phyloP scores from a whole-genome alignment of 352 stramenopile genomes.

The Pythium dissimile region DNA sequence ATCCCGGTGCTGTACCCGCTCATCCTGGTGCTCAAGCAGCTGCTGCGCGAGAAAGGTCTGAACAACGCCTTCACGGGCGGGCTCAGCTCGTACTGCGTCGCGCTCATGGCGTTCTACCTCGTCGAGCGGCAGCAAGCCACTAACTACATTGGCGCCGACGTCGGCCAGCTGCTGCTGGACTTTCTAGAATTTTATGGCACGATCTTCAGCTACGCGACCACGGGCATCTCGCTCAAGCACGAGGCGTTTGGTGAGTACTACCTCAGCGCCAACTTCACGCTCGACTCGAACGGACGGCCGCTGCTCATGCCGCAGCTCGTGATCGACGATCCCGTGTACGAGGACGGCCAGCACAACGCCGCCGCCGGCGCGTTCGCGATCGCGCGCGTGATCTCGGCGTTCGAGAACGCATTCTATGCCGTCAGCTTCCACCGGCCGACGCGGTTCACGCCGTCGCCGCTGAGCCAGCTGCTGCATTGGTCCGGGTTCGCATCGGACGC shows the following conservation, averaged over 20 bases:
- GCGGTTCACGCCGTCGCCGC: slow-evolving; percentile 74
- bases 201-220: slow-evolving; percentile 73
- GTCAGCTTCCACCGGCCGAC: slow-evolving; percentile 69
- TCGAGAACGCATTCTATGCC: slow-evolving; percentile 82
- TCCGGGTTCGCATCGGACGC: slow-evolving; percentile 36
- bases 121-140: slow-evolving; percentile 58
- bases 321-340: slow-evolving; percentile 79
- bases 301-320: slow-evolving; percentile 75
- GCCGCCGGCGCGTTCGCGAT: slow-evolving; percentile 74
- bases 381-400: slow-evolving; percentile 67
- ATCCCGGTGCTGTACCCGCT: slow-evolving; percentile 75
- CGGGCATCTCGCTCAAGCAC: slow-evolving; percentile 76
- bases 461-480: slow-evolving; percentile 79
- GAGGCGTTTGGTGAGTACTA: slow-evolving; percentile 81
- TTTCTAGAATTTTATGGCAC: slow-evolving; percentile 90
- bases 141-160: slow-evolving; percentile 22
- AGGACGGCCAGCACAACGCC: slow-evolving; percentile 74
- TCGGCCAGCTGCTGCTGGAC: slow-evolving; percentile 73
- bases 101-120: slow-evolving; percentile 81
- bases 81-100: slow-evolving; percentile 85
- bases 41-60: slow-evolving; percentile 82
- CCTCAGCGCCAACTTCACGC: slow-evolving; percentile 19
- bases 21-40: slow-evolving; percentile 82
- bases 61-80: slow-evolving; percentile 90
- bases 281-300: slow-evolving; percentile 29